These are phyloP conservation scores for Sporodiniella umbellata DNA, from an alignment of 371 early-diverging fungal species.

Conservation along the genomic window DNA sequence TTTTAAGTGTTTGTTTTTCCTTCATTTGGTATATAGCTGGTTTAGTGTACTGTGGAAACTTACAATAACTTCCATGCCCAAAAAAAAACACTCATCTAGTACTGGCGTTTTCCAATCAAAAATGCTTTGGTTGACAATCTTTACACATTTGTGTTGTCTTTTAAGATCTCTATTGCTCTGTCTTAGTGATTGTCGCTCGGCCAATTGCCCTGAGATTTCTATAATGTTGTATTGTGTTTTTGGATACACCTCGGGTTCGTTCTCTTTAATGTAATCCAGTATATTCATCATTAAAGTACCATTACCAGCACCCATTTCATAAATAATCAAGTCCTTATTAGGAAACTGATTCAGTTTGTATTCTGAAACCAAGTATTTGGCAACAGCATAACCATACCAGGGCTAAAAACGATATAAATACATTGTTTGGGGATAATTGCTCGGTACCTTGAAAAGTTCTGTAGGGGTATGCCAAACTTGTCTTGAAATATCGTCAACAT, in stretches of 20 bases:
- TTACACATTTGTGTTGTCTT: conserved; percentile 57
- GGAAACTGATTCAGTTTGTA: conserved; percentile 63
- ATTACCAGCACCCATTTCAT: conserved; percentile 97
- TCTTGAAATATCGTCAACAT: conserved; percentile 61
- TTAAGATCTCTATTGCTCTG: conserved; percentile 44
- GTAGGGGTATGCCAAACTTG: conserved; percentile 98
- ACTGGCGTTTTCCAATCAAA: conserved; percentile 87
- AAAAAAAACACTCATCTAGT: conserved; percentile 77
- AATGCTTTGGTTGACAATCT: conserved; percentile 84
- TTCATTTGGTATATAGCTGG: background rate
- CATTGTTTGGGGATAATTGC: background rate
- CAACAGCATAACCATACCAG: conserved; percentile 90
- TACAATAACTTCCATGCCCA: conserved; percentile 93
- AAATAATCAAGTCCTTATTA: conserved; percentile 74
- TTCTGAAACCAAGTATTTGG: conserved; percentile 82
- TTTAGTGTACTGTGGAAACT: no score
- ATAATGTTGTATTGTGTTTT: conserved; percentile 84
- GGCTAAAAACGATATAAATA: conserved; percentile 45
- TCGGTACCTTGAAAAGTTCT: conserved; percentile 84
- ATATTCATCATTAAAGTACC: conserved; percentile 94
- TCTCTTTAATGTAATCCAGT: conserved; percentile 77
- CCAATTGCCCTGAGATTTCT: conserved; percentile 86
- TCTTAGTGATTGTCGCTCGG: conserved; percentile 64
- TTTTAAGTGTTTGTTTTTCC: background rate
- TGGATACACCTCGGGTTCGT: conserved; percentile 78